These are phyloP conservation scores for Poterioochromonas sp. DNA, from an alignment of 352 stramenopile genomes.

Conservation along the genomic window DNA sequence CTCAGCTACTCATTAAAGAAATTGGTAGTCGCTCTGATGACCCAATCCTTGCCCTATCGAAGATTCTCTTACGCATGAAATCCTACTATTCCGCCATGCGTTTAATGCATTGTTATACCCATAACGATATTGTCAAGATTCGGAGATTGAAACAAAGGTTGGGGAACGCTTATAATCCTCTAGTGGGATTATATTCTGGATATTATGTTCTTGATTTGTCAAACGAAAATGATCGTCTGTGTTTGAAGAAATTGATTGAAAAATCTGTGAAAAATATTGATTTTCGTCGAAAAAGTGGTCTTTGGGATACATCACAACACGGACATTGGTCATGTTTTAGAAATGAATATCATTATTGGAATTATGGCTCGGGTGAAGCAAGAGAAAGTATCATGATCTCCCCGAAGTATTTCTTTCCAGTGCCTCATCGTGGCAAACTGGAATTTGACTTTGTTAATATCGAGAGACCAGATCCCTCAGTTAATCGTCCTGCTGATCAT, in stretches of 20 bases:
- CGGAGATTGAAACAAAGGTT: not conserved
- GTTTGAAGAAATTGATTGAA: slow-evolving; percentile 20
- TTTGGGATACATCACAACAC: slow-evolving; percentile 6
- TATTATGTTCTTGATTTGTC: slow-evolving; percentile 29
- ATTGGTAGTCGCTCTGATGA: not conserved
- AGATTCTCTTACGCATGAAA: not conserved
- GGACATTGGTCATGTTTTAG: slow-evolving; percentile 26
- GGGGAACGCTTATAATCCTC: slow-evolving; percentile 13
- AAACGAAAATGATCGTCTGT: not conserved
- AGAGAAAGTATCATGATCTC: not conserved
- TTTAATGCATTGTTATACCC: not conserved
- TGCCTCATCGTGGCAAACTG: not conserved
- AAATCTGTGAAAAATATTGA: not conserved
- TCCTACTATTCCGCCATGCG: not conserved
- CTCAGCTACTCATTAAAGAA: not conserved
- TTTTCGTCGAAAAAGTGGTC: not conserved
- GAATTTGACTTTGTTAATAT: slow-evolving; percentile 26
- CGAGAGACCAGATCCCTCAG: not conserved
- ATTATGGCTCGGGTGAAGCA: not conserved
- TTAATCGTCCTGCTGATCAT: not conserved
- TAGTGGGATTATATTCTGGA: slow-evolving; percentile 17
- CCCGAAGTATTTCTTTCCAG: slow-evolving; percentile 1
- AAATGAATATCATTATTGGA: slow-evolving; percentile 19
- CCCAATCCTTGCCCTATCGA: not conserved
- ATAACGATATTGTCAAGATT: not conserved